Percentiles rank a stretch among this genome's conserved stretches.
phyloP scores from a whole-genome alignment of 305 asterid genomes.

The Fraxinus velutina region DNA sequence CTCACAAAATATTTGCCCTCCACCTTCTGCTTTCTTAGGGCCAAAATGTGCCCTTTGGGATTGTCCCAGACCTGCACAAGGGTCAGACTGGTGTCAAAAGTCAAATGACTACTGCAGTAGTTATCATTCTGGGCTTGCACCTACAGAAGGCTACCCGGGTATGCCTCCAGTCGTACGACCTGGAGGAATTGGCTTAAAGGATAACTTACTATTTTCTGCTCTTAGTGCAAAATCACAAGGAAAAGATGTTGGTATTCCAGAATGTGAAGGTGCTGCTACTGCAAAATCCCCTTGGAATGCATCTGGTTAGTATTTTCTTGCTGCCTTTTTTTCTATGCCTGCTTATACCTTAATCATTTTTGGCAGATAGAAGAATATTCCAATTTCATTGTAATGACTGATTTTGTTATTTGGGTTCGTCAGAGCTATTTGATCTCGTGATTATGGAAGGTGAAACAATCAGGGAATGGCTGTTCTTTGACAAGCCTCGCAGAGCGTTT shows the following conservation, averaged over 20 bases:
- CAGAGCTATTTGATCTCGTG: slow-evolving; percentile 83
- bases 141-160: slow-evolving; percentile 76
- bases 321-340: neutral
- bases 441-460: slow-evolving; percentile 77
- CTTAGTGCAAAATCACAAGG: slow-evolving; percentile 86
- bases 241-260: slow-evolving; percentile 87
- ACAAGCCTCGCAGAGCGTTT: slow-evolving; percentile 93
- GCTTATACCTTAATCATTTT: neutral
- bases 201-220: slow-evolving; percentile 85
- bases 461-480: slow-evolving; percentile 97
- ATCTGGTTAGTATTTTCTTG: slow-evolving; percentile 53
- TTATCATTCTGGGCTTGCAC: slow-evolving; percentile 78
- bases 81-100: slow-evolving; percentile 74
- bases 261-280: slow-evolving; percentile 98
- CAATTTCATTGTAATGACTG: slow-evolving; percentile 13
- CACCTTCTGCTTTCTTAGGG: slow-evolving; percentile 93
- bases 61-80: slow-evolving; percentile 85
- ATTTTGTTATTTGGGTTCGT: slow-evolving; percentile 19
- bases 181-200: slow-evolving; percentile 91
- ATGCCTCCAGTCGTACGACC: slow-evolving; percentile 83
- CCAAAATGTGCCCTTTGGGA: slow-evolving; percentile 99
- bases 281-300: slow-evolving; percentile 99
- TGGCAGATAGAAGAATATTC: neutral
- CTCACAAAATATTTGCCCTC: slow-evolving; percentile 63
- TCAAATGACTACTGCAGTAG: slow-evolving; percentile 80